Percentiles rank a stretch among this genome's conserved stretches.
phyloP scores from a whole-genome alignment of 768 basidiomycete species.

The Multifurca ochricompacta region DNA sequence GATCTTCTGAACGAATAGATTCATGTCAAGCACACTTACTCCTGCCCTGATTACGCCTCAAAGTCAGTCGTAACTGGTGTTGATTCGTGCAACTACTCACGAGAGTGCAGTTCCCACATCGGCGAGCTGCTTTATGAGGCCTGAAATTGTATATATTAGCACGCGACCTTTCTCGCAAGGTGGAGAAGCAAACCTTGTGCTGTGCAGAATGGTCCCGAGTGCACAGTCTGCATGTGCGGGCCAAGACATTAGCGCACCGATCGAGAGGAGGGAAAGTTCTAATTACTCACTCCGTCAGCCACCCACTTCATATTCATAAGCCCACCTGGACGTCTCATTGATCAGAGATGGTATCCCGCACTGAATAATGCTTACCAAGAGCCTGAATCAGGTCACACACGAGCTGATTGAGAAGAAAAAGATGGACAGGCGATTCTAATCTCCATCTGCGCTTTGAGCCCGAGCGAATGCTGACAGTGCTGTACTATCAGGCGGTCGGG shows the following conservation, averaged over 20 bases:
- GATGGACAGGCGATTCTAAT: conserved; percentile 24
- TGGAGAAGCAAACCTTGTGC: conserved; percentile 7
- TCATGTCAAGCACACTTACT: neutral
- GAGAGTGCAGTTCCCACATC: conserved; percentile 19
- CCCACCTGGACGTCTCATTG: conserved; percentile 28
- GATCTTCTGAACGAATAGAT: neutral
- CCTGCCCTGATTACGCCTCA: conserved; percentile 1
- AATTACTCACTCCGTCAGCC: conserved; percentile 27
- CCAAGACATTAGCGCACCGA: neutral
- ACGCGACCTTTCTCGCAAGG: neutral
- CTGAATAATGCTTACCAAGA: conserved; percentile 17
- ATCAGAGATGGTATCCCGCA: neutral
- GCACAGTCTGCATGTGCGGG: neutral
- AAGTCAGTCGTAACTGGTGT: neutral
- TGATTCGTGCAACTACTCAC: conserved; percentile 8
- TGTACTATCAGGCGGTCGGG: conserved; percentile 21
- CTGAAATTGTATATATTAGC: neutral
- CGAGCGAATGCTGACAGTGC: conserved; percentile 17
- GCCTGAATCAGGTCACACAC: conserved; percentile 27
- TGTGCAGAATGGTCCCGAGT: conserved; percentile 6
- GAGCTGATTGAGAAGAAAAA: conserved; percentile 26
- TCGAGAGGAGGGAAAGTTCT: neutral
- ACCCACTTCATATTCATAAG: conserved; percentile 33
- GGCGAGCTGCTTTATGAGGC: conserved; percentile 16
- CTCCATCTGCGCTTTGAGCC: conserved; percentile 18